These are phyloP conservation scores for Lathyrus oleraceus DNA, from an alignment of 306 rosid species.

Conservation along the genomic window DNA sequence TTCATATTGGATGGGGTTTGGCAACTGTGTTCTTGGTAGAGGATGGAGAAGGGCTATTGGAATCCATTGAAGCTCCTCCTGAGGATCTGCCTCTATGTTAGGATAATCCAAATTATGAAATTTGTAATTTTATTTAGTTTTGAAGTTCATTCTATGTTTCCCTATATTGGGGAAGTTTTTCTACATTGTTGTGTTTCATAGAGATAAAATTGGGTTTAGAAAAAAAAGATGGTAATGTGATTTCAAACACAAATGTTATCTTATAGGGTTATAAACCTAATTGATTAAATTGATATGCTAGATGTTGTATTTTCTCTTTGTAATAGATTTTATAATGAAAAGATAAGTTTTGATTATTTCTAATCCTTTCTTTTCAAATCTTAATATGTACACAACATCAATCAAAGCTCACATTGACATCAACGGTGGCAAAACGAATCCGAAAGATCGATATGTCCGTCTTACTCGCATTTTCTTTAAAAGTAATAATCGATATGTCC, in stretches of 20 bases:
- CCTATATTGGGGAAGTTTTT: constrained; percentile 44
- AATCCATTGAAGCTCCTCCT: constrained; percentile 77
- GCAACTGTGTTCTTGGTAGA: constrained; percentile 87
- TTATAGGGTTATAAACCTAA: neutral
- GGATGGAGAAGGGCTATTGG: constrained; percentile 70
- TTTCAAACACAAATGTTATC: constrained; percentile 33
- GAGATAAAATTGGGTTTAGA: constrained; percentile 26
- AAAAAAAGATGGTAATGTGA: constrained; percentile 34
- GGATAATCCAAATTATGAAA: constrained; percentile 9
- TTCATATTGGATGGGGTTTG: constrained; percentile 89
- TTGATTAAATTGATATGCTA: constrained; percentile 29
- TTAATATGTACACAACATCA: too few species aligned
- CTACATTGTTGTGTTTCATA: constrained; percentile 29
- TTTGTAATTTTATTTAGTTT: constrained; percentile 30
- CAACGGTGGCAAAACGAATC: too few species aligned
- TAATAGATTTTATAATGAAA: constrained; percentile 25
- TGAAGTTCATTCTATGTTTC: constrained; percentile 38
- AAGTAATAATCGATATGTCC: too few species aligned
- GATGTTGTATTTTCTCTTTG: constrained; percentile 25
- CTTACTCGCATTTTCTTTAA: too few species aligned
- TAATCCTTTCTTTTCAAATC: neutral
- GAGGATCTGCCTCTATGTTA: constrained; percentile 77
- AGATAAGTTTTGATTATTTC: constrained; percentile 18
- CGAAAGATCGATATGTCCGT: too few species aligned
- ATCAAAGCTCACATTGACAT: too few species aligned